These are phyloP conservation scores for Globisporangium echinulatum DNA, from an alignment of 352 stramenopile species.

Conservation along the genomic window DNA sequence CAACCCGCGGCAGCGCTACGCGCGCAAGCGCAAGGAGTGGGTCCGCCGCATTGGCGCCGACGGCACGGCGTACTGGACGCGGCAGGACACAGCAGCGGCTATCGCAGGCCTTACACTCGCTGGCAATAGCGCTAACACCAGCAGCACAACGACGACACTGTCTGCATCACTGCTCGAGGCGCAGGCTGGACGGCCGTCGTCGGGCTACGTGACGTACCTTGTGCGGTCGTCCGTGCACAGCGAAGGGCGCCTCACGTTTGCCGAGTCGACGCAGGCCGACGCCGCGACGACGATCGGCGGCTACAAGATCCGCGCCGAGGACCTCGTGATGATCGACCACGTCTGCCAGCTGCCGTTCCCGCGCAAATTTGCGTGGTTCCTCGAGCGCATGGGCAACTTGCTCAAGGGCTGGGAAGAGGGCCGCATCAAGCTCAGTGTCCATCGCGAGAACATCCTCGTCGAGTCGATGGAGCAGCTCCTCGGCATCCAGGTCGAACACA, in stretches of 20 bases:
- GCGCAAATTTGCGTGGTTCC: constrained; percentile 81
- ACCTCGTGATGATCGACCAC: constrained; percentile 59
- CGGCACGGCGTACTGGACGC: constrained; percentile 68
- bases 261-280: constrained; percentile 52
- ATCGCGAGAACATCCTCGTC: constrained; percentile 65
- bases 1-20: constrained; percentile 73
- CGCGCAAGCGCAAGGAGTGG: constrained; percentile 76
- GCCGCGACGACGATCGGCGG: constrained; percentile 56
- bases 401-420: constrained; percentile 73
- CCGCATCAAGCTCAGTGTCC: constrained; percentile 75
- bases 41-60: constrained; percentile 53
- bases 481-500: constrained; percentile 56
- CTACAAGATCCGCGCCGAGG: constrained; percentile 45
- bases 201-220: constrained; percentile 65
- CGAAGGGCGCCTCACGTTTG: constrained; percentile 51
- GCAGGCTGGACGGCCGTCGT: constrained; percentile 28
- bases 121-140: not conserved
- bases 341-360: constrained; percentile 65
- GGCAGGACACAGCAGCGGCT: constrained; percentile 21
- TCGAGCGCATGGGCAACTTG: constrained; percentile 60
- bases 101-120: not conserved
- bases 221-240: constrained; percentile 60
- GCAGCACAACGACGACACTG: no score
- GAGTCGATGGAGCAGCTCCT: constrained; percentile 88
- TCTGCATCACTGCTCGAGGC: not conserved